Conservation (phyloP, 2,329 filamentous ascomycete species). For the Aureobasidium lini region DNA sequence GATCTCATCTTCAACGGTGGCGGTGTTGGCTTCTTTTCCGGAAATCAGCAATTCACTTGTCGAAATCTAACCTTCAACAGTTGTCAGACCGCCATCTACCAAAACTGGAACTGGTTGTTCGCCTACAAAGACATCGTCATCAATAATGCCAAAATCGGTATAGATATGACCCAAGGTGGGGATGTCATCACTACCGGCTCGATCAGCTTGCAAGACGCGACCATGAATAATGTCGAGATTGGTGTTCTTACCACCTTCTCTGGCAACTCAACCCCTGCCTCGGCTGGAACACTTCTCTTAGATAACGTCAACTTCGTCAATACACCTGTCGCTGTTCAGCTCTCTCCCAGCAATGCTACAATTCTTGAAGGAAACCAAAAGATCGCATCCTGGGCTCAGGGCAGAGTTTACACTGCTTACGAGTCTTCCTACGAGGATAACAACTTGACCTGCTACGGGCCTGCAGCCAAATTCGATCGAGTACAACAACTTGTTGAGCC, state of each 20-base stretch:
- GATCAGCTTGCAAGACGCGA: slow-evolving; percentile 63
- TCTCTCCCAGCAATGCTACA: slow-evolving; percentile 40
- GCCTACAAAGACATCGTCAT: slow-evolving; percentile 69
- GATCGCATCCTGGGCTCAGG: slow-evolving; percentile 64
- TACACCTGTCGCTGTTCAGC: slow-evolving; percentile 56
- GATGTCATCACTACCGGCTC: slow-evolving; percentile 62
- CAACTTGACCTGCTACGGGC: slow-evolving; percentile 25
- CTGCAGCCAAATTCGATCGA: slow-evolving; percentile 21
- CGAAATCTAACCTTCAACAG: slow-evolving; percentile 76
- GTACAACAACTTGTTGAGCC: slow-evolving; percentile 16
- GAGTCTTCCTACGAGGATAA: slow-evolving; percentile 25
- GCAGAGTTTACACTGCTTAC: slow-evolving; percentile 53
- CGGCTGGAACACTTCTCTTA: slow-evolving; percentile 67
- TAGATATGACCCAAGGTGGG: slow-evolving; percentile 61
- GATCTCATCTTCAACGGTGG: slow-evolving; percentile 81
- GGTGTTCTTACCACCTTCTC: slow-evolving; percentile 63
- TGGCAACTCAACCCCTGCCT: slow-evolving; percentile 46
- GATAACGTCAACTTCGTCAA: slow-evolving; percentile 71
- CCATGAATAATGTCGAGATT: slow-evolving; percentile 58
- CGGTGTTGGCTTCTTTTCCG: slow-evolving; percentile 68
- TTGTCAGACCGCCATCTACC: slow-evolving; percentile 74
- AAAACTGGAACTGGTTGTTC: slow-evolving; percentile 93
- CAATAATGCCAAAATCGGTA: slow-evolving; percentile 48
- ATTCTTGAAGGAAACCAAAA: slow-evolving; percentile 60
- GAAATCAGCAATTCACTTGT: slow-evolving; percentile 81